phyloP scores from a whole-genome alignment of 2,329 filamentous ascomycete species.

The Lizonia empirigonia region DNA sequence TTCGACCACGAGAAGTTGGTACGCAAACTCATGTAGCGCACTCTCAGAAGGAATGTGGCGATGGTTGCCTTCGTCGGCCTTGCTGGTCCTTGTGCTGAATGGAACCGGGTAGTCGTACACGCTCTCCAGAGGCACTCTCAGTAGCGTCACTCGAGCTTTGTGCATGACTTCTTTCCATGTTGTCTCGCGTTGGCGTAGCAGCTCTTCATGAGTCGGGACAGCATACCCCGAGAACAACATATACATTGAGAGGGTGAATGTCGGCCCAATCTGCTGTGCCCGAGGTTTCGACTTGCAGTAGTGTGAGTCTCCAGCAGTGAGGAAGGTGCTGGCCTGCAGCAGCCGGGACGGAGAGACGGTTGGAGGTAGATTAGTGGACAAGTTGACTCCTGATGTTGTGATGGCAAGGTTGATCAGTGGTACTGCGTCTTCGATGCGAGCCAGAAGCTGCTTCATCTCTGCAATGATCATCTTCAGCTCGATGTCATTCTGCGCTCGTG shows the following conservation, averaged over 20 bases:
- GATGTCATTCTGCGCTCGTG: constrained; percentile 62
- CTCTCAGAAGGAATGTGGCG: constrained; percentile 50
- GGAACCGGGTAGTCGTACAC: constrained; percentile 54
- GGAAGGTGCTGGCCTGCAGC: constrained; percentile 88
- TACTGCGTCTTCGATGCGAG: constrained; percentile 86
- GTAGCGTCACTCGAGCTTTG: constrained; percentile 83
- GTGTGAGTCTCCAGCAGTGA: constrained; percentile 84
- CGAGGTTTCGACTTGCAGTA: constrained; percentile 69
- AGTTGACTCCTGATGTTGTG: constrained; percentile 85
- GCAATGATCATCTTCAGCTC: constrained; percentile 73
- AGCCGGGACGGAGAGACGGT: constrained; percentile 89
- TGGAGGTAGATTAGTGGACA: constrained; percentile 78
- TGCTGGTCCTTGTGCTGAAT: constrained; percentile 22
- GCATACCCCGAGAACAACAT: constrained; percentile 91
- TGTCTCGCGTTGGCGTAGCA: constrained; percentile 67
- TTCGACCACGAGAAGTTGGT: constrained; percentile 81
- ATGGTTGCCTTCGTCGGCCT: constrained; percentile 24
- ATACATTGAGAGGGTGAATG: constrained; percentile 86
- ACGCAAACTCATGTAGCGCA: constrained; percentile 70
- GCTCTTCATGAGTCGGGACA: constrained; percentile 60
- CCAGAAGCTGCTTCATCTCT: constrained; percentile 76
- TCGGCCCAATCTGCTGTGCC: constrained; percentile 82
- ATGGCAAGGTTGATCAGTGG: constrained; percentile 93
- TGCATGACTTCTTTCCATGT: constrained; percentile 98
- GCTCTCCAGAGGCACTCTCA: constrained; percentile 68